phyloP scores from a whole-genome alignment of 192 early-diverging fungal genomes.

The Chytriomyces sp. region DNA sequence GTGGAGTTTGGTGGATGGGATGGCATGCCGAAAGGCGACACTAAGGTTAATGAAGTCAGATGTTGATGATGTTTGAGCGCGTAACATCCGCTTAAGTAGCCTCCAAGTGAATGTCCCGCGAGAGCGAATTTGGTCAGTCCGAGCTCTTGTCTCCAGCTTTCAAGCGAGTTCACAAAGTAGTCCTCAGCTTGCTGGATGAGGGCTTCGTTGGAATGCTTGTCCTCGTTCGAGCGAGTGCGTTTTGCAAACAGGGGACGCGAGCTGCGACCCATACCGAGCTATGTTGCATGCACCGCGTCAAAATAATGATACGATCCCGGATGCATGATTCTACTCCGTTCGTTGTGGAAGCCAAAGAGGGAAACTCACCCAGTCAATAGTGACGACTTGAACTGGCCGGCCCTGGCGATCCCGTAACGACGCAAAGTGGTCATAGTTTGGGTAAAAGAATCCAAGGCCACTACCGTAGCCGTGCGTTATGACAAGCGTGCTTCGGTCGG shows the following conservation, averaged over 20 bases:
- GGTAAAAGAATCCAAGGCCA: constrained; percentile 78
- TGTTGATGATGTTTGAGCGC: constrained; percentile 83
- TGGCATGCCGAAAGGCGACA: constrained; percentile 62
- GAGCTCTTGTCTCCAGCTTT: constrained; percentile 79
- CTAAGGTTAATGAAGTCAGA: constrained; percentile 85
- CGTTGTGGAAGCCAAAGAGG: no score
- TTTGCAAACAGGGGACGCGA: neutral
- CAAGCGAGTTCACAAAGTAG: constrained; percentile 90
- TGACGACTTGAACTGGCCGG: constrained; percentile 55
- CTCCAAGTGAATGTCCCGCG: constrained; percentile 77
- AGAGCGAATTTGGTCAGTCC: constrained; percentile 84
- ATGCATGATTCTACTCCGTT: no score
- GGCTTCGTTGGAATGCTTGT: constrained; percentile 19
- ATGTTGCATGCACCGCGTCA: no score
- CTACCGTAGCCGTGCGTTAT: constrained; percentile 82
- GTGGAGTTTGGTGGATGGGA: constrained; percentile 2
- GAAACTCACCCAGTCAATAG: constrained; percentile 95
- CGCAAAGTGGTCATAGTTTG: constrained; percentile 33
- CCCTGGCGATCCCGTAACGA: neutral
- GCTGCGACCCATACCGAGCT: neutral
- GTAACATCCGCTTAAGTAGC: constrained; percentile 84
- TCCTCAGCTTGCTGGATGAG: constrained; percentile 59
- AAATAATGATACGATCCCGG: no score
- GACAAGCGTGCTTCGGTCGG: constrained; percentile 54
- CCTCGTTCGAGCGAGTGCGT: neutral